Evolutionary conservation across 106 monocot species (phyloP).

Genomic region (Ottelia alismoides): DNA sequence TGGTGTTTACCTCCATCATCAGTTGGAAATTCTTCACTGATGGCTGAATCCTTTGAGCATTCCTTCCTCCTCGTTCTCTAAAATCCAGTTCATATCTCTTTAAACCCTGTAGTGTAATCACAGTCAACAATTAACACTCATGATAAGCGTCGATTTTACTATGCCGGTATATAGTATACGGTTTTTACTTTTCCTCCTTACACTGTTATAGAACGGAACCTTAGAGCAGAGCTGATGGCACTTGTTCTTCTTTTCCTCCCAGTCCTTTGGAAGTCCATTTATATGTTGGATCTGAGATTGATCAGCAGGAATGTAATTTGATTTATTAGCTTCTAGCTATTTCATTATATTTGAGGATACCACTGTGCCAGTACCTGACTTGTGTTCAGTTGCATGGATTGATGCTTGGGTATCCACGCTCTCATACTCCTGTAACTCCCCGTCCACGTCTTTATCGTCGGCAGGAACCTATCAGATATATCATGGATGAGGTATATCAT

Average conservation of each 20-base stretch:
- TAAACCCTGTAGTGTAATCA: slow-evolving; percentile 30
- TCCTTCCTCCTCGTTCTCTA: slow-evolving; percentile 62
- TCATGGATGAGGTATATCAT: too few relatives aligned
- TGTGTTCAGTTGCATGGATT: slow-evolving; percentile 62
- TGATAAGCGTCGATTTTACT: too few relatives aligned
- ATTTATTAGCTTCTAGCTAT: too few relatives aligned
- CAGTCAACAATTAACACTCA: too few relatives aligned
- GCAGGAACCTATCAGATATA: too few relatives aligned
- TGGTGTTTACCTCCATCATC: slow-evolving; percentile 81
- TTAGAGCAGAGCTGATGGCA: slow-evolving; percentile 52
- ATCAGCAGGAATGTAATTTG: not conserved
- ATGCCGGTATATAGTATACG: too few relatives aligned
- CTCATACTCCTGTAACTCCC: slow-evolving; percentile 82
- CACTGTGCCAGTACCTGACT: too few relatives aligned
- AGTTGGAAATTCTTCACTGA: slow-evolving; percentile 94
- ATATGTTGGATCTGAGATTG: slow-evolving; percentile 68
- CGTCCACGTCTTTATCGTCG: slow-evolving; percentile 62
- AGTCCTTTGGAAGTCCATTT: slow-evolving; percentile 56
- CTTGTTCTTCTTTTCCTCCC: slow-evolving; percentile 52
- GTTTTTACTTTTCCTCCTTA: too few relatives aligned
- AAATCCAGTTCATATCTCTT: slow-evolving; percentile 84
- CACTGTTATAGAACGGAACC: slow-evolving; percentile 63
- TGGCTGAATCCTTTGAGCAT: slow-evolving; percentile 42
- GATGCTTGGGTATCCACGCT: slow-evolving; percentile 77
- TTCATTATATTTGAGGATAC: too few relatives aligned